Base-by-base conservation (phyloP, 495 filamentous ascomycete species). In the Sporormia fimetaria region DNA sequence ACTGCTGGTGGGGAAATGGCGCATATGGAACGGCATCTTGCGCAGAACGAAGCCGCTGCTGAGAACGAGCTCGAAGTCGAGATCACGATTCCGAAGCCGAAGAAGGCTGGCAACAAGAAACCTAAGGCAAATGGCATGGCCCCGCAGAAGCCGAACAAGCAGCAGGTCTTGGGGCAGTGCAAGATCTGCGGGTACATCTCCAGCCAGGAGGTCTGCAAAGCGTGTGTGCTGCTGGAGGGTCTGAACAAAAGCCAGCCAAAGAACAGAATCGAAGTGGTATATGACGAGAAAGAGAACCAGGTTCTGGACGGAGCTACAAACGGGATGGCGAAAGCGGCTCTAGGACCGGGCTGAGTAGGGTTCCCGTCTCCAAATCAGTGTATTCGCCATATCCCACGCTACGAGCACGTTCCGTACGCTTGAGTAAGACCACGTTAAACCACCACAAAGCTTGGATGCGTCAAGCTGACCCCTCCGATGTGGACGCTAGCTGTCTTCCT, bases 161-260 rank as follows among this genome's bases (percentile, higher is more conserved):
- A 12, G n/a, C 90, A 96, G 59, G 75, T 73, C n/a, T 68, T 94
- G 42, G 81, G 86, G 4, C 81, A 76, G 49, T 98, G 90, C 55
- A 75, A 73, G 53, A 77, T 74, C 20, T 98, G 90, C 51, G 90
- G 90, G 8, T 98, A 98, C 56, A 80, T 98, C 57, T 94, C 88
- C 0, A 94, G 86, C 56, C 90, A 96, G 59, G 69, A 71, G n/a
- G 73, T 94, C 28, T 98, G 90, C 63, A 92, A 98, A 61, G 90
- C 90, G 1, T 98, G 90, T 63, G 77, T 73, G 41, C 67, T 98
- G 12, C 72, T 98, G 9, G 87, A 96, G 47, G 83, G 83, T 0
- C 60, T 98, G 44, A 96, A 95, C 56, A 92, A 87, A 66, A 93
- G 83, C 53, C 64, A 87, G 23, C 80, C 90, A 15, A 81, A 80